A percentile compares a stretch with the other conserved stretches of the same genome.
Evolutionary conservation across 176 grass and related monocot genomes (phyloP).

Genomic region (Ampelocalamus luodianensis): DNA sequence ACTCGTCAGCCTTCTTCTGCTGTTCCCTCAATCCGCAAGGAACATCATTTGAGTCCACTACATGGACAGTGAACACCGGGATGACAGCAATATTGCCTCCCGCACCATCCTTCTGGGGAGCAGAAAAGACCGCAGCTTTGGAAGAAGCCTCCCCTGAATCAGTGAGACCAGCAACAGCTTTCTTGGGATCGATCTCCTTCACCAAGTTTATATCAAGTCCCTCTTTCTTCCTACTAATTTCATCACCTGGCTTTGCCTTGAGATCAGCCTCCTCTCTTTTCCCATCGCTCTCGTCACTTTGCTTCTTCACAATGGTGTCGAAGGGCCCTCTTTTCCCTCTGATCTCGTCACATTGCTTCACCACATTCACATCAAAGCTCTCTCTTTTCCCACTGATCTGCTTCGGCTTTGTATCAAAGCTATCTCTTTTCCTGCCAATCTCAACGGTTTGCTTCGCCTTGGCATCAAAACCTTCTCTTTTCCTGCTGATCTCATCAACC

Average conservation of each 20-base stretch:
- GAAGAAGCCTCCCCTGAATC: slow-evolving; percentile 35
- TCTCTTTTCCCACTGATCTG: slow-evolving; percentile 51
- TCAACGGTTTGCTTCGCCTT: slow-evolving; percentile 44
- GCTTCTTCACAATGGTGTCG: slow-evolving; percentile 24
- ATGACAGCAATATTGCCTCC: slow-evolving; percentile 46
- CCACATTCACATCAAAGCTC: slow-evolving; percentile 37
- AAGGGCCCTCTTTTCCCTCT: slow-evolving; percentile 39
- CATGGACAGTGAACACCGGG: slow-evolving; percentile 72
- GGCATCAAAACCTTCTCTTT: slow-evolving; percentile 51
- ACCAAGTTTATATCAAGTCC: slow-evolving; percentile 6
- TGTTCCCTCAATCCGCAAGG: slow-evolving; percentile 24
- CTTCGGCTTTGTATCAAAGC: slow-evolving; percentile 47
- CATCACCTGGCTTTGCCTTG: slow-evolving; percentile 35
- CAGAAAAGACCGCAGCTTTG: slow-evolving; percentile 5
- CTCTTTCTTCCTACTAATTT: slow-evolving; percentile 46
- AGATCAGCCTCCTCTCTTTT: slow-evolving; percentile 17
- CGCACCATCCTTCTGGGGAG: slow-evolving; percentile 28
- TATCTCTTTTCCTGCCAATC: slow-evolving; percentile 46
- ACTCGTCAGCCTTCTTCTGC: slow-evolving; percentile 23
- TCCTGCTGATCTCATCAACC: slow-evolving; percentile 38
- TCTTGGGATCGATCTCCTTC: slow-evolving; percentile 20
- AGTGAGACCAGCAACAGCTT: not conserved
- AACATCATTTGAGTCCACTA: slow-evolving; percentile 45
- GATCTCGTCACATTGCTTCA: slow-evolving; percentile 41
- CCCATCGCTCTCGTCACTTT: slow-evolving; percentile 26